Evolutionary conservation across 2,329 filamentous ascomycete genomes (phyloP).

Genomic region (Aspergillus jensenii): DNA sequence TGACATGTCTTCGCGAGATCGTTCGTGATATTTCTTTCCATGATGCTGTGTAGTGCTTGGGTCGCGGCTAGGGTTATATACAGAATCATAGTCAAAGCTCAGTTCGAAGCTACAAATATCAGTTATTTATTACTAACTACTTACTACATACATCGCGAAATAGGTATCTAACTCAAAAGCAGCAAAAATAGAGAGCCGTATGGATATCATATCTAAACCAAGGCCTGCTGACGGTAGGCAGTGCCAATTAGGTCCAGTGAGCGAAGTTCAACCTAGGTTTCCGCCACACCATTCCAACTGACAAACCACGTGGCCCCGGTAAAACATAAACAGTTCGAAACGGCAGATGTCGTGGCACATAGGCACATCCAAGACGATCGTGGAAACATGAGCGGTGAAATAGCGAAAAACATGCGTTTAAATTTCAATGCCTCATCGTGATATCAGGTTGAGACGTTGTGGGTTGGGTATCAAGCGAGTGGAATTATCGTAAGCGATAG

Average conservation of each 20-base stretch:
- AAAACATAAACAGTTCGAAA: not conserved
- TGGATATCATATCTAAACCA: not conserved
- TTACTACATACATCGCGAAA: conserved; percentile 11
- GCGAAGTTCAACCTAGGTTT: not conserved
- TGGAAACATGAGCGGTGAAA: conserved; percentile 1
- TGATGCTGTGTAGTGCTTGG: no score
- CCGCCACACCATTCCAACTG: not conserved
- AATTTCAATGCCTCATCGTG: not conserved
- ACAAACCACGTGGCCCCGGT: not conserved
- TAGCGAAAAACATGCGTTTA: not conserved
- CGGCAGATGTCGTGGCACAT: conserved; percentile 8
- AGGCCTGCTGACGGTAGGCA: not conserved
- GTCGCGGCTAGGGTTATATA: not conserved
- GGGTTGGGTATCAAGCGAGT: conserved; percentile 6
- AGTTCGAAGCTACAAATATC: not conserved
- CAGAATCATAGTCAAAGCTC: not conserved
- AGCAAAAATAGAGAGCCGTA: conserved; percentile 8
- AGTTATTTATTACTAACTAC: not conserved
- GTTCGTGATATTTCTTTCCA: no score
- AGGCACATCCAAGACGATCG: conserved; percentile 11
- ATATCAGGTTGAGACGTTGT: not conserved
- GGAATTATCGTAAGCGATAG: conserved; percentile 5
- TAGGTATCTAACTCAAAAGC: conserved; percentile 33
- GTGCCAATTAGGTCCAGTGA: not conserved
- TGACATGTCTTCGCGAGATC: no score